Conservation (phyloP, 176 grass and related monocot species). For the Oryza glaberrima region DNA sequence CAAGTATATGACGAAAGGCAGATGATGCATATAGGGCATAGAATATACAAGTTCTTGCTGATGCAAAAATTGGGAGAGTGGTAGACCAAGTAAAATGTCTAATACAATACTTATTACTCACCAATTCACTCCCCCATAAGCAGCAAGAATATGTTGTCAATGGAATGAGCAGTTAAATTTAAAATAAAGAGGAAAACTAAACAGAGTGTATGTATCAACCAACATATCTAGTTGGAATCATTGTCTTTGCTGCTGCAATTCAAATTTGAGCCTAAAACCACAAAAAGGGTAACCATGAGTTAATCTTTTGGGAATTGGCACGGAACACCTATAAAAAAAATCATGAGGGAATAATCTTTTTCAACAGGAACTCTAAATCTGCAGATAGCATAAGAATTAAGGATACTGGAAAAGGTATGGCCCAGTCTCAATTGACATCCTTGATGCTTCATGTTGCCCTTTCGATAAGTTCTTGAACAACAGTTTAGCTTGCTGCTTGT, state of each 20-base stretch:
- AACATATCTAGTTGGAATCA: neutral
- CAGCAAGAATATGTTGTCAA: neutral
- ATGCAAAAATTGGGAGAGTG: neutral
- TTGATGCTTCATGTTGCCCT: slow-evolving; percentile 77
- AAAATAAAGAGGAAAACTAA: neutral
- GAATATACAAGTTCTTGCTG: neutral
- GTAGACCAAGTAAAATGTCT: neutral
- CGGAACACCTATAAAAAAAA: neutral
- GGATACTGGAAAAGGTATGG: slow-evolving; percentile 89
- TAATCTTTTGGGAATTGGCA: neutral
- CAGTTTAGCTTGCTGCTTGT: slow-evolving; percentile 88
- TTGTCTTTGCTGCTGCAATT: neutral
- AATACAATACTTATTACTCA: neutral
- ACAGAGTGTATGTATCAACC: neutral
- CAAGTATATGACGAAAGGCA: neutral
- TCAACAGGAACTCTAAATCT: neutral
- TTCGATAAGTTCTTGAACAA: slow-evolving; percentile 89
- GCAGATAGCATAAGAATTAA: slow-evolving; percentile 8
- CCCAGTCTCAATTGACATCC: slow-evolving; percentile 92
- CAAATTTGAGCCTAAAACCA: neutral
- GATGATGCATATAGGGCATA: neutral
- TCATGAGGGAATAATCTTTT: neutral
- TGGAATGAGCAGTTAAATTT: slow-evolving; percentile 13
- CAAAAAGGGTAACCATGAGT: neutral
- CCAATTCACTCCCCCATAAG: neutral